Base-by-base conservation (phyloP, 2,329 filamentous ascomycete genomes). In the Triangularia verruculosa region DNA sequence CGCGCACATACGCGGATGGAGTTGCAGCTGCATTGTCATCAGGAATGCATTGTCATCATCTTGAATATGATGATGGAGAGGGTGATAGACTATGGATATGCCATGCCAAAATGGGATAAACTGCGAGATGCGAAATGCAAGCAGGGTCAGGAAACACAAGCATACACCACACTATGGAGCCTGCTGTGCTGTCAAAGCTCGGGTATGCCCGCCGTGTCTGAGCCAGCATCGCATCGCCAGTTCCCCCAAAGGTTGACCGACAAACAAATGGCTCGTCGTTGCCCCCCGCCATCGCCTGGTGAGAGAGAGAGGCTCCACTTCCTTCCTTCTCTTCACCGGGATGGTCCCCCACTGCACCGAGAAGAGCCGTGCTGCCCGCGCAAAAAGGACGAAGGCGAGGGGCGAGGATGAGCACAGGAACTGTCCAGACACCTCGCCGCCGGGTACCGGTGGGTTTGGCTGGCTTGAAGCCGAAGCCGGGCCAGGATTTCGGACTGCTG, bases 231-330 rank as follows among this genome's bases (percentile, higher is more conserved):
- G 30, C 15, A n/a, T 39, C 39, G 4, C 15, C 15, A 5, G n/a
- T n/a, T 28, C 13, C n/a, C 39, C 39, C 57, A 55, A 58, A 64
- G n/a, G n/a, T 64, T 57, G 62, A 59, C 47, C 56, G 58, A 57
- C 22, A 64, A 66, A 62, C 39, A 67, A 67, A 67, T 67, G 62
- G 62, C 66, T 67, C 39, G 39, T 47, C 66, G 64, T 64, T 62
- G 59, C 65, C 56, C 65, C n/a, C n/a, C n/a, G n/a, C n/a, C 66
- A 67, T 66, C 59, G 59, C 61, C 34, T 54, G 47, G 61, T 61
- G 62, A 47, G 53, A 57, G 59, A 25, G 30, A 15, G 34, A 20
- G 57, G 57, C 62, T 63, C 64, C 66, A 64, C 61, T 8, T 5
- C n/a, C 15, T 27, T 54, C 39, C 55, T 28, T 60, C 63, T 20